Percentiles rank a stretch among this genome's conserved stretches.
Evolutionary conservation across 352 stramenopile genomes (phyloP).

Genomic region (Phytopythium litorale): DNA sequence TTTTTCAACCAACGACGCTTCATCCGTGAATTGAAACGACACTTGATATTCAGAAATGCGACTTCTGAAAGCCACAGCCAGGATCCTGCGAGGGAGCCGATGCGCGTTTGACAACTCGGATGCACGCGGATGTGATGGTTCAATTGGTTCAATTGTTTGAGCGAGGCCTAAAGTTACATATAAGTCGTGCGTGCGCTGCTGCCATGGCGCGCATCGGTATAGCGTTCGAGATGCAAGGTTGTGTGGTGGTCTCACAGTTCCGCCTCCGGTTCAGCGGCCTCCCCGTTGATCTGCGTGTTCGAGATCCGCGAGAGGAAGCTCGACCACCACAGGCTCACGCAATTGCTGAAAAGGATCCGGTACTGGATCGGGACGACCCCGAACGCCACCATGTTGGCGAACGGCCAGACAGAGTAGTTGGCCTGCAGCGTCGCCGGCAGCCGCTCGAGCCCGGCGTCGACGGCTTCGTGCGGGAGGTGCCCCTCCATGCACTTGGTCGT

Average conservation of each 20-base stretch:
- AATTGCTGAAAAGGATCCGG: slow-evolving; percentile 49
- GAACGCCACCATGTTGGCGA: slow-evolving; percentile 48
- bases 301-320: slow-evolving; percentile 44
- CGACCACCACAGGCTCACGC: slow-evolving; percentile 46
- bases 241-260: neutral
- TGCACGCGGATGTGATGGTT: too few relatives aligned
- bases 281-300: slow-evolving; percentile 16
- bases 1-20: neutral
- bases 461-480: slow-evolving; percentile 22
- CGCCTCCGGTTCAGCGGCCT: neutral
- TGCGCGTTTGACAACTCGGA: neutral
- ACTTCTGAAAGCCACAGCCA: neutral
- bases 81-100: too few relatives aligned
- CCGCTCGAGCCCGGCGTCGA: slow-evolving; percentile 31
- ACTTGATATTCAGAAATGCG: neutral
- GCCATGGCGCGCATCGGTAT: neutral
- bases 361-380: slow-evolving; percentile 44
- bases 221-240: neutral
- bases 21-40: neutral
- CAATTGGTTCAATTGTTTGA: too few relatives aligned
- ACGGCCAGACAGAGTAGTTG: slow-evolving; percentile 50
- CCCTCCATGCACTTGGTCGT: slow-evolving; percentile 39
- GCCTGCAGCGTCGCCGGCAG: slow-evolving; percentile 28
- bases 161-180: neutral
- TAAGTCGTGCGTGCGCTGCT: neutral